A percentile compares a stretch with the other conserved stretches of the same genome.
phyloP scores from a whole-genome alignment of 768 basidiomycete species.

The Sistotremastrum niveocremeum region DNA sequence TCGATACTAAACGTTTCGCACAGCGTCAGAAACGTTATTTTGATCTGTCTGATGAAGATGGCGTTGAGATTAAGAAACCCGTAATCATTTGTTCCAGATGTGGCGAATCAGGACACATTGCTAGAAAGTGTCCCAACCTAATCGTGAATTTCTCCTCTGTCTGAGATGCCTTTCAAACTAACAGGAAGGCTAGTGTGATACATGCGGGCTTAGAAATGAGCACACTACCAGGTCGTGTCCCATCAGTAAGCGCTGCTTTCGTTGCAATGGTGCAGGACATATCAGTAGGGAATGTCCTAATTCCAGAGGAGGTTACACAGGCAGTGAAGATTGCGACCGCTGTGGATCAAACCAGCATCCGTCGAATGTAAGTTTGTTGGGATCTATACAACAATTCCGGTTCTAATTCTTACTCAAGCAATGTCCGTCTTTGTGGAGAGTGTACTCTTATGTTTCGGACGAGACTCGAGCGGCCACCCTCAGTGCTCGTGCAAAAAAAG shows the following conservation, averaged over 20 bases:
- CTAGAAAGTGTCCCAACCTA: no score
- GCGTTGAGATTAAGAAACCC: no score
- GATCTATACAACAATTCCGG: background rate
- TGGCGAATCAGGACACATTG: no score
- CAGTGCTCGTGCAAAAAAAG: conserved; percentile 34
- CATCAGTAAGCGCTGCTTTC: conserved; percentile 67
- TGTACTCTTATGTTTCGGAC: conserved; percentile 58
- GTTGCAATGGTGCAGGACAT: conserved; percentile 77
- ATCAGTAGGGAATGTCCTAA: conserved; percentile 42
- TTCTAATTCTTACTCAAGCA: conserved; percentile 32
- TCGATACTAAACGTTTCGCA: no score
- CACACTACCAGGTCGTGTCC: conserved; percentile 69
- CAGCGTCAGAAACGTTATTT: no score
- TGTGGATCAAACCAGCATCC: conserved; percentile 56
- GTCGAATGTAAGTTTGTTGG: conserved; percentile 35
- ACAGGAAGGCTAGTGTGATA: conserved; percentile 42
- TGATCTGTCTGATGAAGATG: no score
- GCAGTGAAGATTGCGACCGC: conserved; percentile 42
- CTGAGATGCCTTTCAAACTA: no score
- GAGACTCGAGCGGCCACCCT: conserved; percentile 35
- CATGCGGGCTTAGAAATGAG: conserved; percentile 70
- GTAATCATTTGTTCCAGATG: no score
- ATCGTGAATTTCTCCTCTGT: no score
- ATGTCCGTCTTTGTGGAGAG: conserved; percentile 72
- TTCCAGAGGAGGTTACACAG: conserved; percentile 16